These are phyloP conservation scores for Canna indica DNA, from an alignment of 176 grass and related monocot genomes.

Conservation along the genomic window DNA sequence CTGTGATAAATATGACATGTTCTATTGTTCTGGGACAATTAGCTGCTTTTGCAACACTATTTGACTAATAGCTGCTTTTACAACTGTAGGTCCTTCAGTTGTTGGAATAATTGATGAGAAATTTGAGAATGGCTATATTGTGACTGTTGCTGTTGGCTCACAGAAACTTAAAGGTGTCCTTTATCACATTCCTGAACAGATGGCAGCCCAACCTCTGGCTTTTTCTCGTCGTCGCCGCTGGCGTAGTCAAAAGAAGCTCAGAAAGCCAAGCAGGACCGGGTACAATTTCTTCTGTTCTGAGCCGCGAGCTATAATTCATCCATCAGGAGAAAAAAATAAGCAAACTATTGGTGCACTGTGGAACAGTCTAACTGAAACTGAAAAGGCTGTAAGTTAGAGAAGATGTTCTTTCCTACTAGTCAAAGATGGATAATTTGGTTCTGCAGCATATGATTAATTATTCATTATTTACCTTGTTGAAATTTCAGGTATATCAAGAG, in stretches of 20 bases:
- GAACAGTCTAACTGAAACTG: conserved; percentile 56
- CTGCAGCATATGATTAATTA: neutral
- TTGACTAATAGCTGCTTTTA: neutral
- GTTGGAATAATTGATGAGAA: conserved; percentile 79
- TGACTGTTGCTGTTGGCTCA: conserved; percentile 66
- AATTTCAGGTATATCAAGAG: conserved; percentile 78
- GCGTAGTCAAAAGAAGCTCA: conserved; percentile 55
- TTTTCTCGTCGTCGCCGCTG: conserved; percentile 26
- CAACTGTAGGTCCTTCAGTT: conserved; percentile 31
- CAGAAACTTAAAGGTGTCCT: conserved; percentile 65
- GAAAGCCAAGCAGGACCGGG: conserved; percentile 86
- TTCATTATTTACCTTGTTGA: neutral
- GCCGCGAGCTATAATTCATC: conserved; percentile 57
- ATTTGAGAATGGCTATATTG: conserved; percentile 85
- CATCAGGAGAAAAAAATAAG: conserved; percentile 80
- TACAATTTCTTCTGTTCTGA: conserved; percentile 98
- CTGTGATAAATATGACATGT: too few relatives aligned
- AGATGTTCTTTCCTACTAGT: conserved; percentile 5
- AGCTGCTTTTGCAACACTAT: conserved; percentile 1
- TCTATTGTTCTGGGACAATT: too few relatives aligned
- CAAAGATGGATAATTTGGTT: neutral
- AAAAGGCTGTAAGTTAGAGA: conserved; percentile 73
- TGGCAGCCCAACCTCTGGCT: conserved; percentile 13
- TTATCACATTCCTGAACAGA: conserved; percentile 50
- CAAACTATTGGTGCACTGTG: conserved; percentile 80